These are phyloP conservation scores for Lachancea mirantina DNA, from an alignment of 805 yeast genomes.

Conservation along the genomic window DNA sequence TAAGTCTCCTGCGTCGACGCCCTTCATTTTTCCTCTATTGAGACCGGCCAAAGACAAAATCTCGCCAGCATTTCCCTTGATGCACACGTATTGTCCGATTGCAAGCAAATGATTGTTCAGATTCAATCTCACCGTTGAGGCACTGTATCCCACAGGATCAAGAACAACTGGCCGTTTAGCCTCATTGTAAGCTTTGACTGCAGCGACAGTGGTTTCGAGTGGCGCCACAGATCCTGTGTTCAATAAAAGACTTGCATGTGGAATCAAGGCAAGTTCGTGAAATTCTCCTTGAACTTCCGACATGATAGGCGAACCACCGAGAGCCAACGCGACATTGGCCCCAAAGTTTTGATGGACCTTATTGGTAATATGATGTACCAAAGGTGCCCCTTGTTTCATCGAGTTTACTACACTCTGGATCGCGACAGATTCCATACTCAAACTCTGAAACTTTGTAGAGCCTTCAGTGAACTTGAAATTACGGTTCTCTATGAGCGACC, in stretches of 20 bases:
- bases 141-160: conserved; percentile 94
- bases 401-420: too few relatives aligned
- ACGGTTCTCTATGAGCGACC: conserved; percentile 17
- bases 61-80: conserved; percentile 86
- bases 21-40: conserved; percentile 46
- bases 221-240: conserved; percentile 70
- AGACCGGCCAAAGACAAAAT: conserved; percentile 53
- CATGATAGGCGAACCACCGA: conserved; percentile 88
- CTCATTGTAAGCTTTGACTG: conserved; percentile 51
- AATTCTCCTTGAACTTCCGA: conserved; percentile 66
- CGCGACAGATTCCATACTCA: too few relatives aligned
- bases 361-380: conserved; percentile 84
- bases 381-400: conserved; percentile 38
- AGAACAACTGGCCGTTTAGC: conserved; percentile 57
- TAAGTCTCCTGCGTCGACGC: conserved; percentile 51
- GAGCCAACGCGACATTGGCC: conserved; percentile 78
- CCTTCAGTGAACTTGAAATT: conserved; percentile 16
- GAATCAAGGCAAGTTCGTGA: conserved; percentile 51
- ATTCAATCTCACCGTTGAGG: conserved; percentile 50
- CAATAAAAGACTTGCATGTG: conserved; percentile 50
- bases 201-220: conserved; percentile 40
- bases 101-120: conserved; percentile 45
- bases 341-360: conserved; percentile 82
- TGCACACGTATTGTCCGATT: conserved; percentile 52
- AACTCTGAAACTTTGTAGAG: too few relatives aligned